These are phyloP conservation scores for Aleurites moluccanus DNA, from an alignment of 441 rosid genomes.

Conservation along the genomic window DNA sequence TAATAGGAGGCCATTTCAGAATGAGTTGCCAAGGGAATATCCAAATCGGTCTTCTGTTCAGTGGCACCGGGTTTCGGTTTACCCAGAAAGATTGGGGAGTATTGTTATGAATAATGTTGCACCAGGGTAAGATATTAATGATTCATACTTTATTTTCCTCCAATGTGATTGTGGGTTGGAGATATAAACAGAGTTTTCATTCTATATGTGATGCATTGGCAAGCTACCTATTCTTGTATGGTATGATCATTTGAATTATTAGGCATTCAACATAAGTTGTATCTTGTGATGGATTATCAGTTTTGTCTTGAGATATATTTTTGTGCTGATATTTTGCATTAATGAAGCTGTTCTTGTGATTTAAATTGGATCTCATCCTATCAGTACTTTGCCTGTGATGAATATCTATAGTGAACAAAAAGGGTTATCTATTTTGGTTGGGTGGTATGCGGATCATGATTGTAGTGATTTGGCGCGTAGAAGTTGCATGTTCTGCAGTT, in stretches of 20 bases:
- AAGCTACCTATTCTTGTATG: background rate
- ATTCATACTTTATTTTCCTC: background rate
- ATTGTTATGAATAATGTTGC: conserved; percentile 53
- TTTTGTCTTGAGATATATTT: background rate
- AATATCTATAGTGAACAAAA: background rate
- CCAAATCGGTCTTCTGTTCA: conserved; percentile 67
- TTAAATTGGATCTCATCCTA: background rate
- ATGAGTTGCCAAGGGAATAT: conserved; percentile 73
- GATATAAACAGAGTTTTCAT: background rate
- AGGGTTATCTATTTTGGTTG: background rate
- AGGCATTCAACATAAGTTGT: background rate
- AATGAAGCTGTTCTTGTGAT: background rate
- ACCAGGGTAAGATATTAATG: conserved; percentile 64
- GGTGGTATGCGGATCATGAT: background rate
- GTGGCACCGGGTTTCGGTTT: conserved; percentile 91
- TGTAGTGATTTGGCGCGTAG: background rate
- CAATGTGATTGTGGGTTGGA: background rate
- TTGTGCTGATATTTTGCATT: background rate
- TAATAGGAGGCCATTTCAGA: conserved; percentile 64
- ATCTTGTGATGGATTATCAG: background rate
- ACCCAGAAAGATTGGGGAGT: conserved; percentile 56
- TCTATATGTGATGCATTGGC: background rate
- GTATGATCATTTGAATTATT: background rate
- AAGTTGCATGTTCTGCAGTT: background rate
- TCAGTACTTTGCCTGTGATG: background rate